These are phyloP conservation scores for Rhododendron ferrugineum DNA, from an alignment of 148 eudicot species.

Conservation along the genomic window DNA sequence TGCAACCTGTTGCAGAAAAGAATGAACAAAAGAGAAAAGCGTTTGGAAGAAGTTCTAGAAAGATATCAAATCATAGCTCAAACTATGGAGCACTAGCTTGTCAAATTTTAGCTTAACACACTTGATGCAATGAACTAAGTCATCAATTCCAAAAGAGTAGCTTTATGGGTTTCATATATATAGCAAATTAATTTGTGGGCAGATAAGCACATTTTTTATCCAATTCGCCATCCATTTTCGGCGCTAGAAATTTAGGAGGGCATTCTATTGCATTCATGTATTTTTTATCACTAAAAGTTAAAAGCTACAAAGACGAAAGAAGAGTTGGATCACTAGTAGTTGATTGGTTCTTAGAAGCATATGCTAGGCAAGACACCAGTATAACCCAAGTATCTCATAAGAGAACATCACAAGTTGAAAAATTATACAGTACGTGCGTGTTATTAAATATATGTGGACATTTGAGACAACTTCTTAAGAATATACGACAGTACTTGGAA, in stretches of 20 bases:
- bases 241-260: neutral
- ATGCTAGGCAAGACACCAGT: neutral
- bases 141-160: neutral
- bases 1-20: conserved; percentile 29
- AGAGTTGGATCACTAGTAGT: neutral
- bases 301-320: neutral
- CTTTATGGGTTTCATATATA: too few relatives aligned
- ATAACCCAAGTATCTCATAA: neutral
- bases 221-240: neutral
- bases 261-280: neutral
- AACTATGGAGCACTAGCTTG: neutral
- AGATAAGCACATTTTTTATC: neutral
- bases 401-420: too few relatives aligned
- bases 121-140: neutral
- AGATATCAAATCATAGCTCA: neutral
- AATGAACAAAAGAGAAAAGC: neutral
- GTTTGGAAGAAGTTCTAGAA: neutral
- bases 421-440: too few relatives aligned
- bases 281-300: neutral
- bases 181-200: too few relatives aligned
- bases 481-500: neutral
- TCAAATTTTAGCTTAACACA: neutral
- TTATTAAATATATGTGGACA: neutral
- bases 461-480: neutral
- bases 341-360: too few relatives aligned